Percentiles rank a stretch among this genome's conserved stretches.
phyloP scores from a whole-genome alignment of 2,329 filamentous ascomycete genomes.

The Paraphaeosphaeria sporulosa region DNA sequence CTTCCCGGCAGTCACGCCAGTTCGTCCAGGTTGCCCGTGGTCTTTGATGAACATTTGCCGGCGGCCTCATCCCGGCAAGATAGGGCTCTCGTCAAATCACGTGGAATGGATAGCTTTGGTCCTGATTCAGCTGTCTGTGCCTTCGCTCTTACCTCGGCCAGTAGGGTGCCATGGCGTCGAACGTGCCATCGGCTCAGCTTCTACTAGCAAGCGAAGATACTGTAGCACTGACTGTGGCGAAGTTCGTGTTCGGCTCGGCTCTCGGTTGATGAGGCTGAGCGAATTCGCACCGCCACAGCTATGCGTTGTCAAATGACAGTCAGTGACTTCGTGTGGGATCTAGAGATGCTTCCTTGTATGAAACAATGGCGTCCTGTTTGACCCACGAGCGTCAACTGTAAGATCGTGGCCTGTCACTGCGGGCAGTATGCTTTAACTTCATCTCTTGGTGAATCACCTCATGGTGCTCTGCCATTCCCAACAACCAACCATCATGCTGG shows the following conservation, averaged over 20 bases:
- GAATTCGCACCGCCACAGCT: constrained; percentile 32
- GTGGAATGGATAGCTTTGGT: neutral
- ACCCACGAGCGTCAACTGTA: neutral
- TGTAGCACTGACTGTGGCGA: constrained; percentile 15
- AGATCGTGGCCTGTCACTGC: neutral
- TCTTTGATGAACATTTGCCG: constrained; percentile 5
- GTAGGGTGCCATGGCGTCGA: neutral
- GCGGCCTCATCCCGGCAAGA: constrained; percentile 8
- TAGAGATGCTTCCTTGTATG: constrained; percentile 2
- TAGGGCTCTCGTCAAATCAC: constrained; percentile 1
- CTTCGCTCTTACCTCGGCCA: constrained; percentile 9
- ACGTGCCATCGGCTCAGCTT: neutral
- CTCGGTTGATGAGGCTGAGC: constrained; percentile 22
- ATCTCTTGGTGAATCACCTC: constrained; percentile 7
- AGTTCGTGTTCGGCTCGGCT: constrained; percentile 13
- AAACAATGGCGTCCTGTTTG: constrained; percentile 13
- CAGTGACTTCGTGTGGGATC: constrained; percentile 12
- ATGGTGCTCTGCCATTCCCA: constrained; percentile 1
- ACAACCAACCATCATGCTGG: constrained; percentile 1
- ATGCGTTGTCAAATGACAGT: constrained; percentile 6
- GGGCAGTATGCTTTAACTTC: constrained; percentile 13
- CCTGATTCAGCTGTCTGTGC: neutral
- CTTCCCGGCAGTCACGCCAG: constrained; percentile 21
- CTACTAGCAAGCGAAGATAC: constrained; percentile 8
- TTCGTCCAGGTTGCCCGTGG: constrained; percentile 16